Conservation (phyloP, 2,329 filamentous ascomycete species). For the Thelonectria olida region DNA sequence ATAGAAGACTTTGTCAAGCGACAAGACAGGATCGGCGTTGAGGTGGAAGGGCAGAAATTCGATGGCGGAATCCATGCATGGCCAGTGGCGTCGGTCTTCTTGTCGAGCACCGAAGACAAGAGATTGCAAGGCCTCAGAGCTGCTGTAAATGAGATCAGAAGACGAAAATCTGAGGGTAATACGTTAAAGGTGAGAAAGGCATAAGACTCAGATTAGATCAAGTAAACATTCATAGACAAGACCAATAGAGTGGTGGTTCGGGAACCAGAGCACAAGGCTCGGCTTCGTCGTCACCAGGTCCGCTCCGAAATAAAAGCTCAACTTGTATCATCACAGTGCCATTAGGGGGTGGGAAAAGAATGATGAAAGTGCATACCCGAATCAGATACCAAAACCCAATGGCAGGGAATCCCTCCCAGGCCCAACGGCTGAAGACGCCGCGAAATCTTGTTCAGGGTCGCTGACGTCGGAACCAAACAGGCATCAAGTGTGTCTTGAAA, state of each 20-base stretch:
- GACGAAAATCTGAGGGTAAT: constrained; percentile 34
- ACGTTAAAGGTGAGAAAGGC: constrained; percentile 25
- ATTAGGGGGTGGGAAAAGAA: background rate
- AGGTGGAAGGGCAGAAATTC: constrained; percentile 68
- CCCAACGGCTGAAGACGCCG: background rate
- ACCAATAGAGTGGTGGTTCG: constrained; percentile 35
- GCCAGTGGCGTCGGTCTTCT: constrained; percentile 76
- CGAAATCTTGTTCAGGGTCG: background rate
- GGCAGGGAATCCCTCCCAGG: background rate
- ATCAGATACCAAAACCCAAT: background rate
- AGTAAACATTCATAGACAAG: constrained; percentile 57
- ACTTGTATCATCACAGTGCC: constrained; percentile 51
- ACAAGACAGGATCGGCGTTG: constrained; percentile 61
- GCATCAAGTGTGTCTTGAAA: background rate
- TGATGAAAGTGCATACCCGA: background rate
- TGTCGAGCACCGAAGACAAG: constrained; percentile 58
- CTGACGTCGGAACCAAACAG: background rate
- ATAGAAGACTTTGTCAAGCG: constrained; percentile 68
- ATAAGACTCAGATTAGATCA: constrained; percentile 71
- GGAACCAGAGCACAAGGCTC: constrained; percentile 59
- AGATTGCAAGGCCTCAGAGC: constrained; percentile 62
- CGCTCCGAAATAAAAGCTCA: constrained; percentile 49
- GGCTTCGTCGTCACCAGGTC: constrained; percentile 57
- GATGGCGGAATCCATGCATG: constrained; percentile 80
- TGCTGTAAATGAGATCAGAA: constrained; percentile 51